Conservation (phyloP, 208 protist genomes). For the Tritrichomonas foetus region DNA sequence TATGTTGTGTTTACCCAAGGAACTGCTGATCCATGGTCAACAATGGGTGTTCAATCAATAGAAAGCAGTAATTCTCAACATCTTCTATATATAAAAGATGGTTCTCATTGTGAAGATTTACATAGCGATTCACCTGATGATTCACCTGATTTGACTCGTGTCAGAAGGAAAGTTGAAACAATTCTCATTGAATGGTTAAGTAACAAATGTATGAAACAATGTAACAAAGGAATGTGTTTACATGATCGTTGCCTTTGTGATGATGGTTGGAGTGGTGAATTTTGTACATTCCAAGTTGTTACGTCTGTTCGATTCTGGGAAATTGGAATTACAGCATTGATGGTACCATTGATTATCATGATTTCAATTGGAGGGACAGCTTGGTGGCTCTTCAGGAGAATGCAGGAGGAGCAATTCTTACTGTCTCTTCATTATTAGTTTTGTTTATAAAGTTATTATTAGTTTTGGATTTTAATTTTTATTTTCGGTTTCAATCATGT, state of each 20-base stretch:
- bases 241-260: not conserved
- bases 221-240: not conserved
- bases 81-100: not conserved
- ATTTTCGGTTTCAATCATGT: no score
- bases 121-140: not conserved
- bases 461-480: no score
- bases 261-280: not conserved
- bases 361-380: no score
- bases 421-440: no score
- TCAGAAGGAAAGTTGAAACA: not conserved
- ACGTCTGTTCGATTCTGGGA: no score
- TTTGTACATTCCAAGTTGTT: not conserved
- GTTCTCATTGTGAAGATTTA: constrained; percentile 15
- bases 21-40: not conserved
- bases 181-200: not conserved
- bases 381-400: no score
- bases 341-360: no score
- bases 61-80: not conserved
- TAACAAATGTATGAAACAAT: not conserved
- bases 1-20: not conserved
- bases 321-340: no score
- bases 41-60: not conserved
- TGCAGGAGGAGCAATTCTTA: no score
- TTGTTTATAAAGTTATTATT: no score
- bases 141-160: not conserved